Evolutionary conservation across 371 early-diverging fungal species (phyloP).

Genomic region (Conidiobolus incongruus): DNA sequence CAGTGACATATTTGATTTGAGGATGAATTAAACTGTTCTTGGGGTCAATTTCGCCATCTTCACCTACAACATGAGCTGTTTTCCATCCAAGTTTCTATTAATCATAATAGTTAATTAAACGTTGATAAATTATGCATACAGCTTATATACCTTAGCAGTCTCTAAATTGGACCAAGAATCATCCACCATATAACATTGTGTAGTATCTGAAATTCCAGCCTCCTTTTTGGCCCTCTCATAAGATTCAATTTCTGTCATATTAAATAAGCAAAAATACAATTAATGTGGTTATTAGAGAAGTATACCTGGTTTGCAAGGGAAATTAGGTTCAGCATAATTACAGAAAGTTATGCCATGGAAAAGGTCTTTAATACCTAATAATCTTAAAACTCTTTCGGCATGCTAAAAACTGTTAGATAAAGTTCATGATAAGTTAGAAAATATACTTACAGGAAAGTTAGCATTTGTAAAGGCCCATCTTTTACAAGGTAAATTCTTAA

Average conservation of each 20-base stretch:
- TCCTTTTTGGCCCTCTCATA: slow-evolving; percentile 43
- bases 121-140: background rate
- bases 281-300: background rate
- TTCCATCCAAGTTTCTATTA: slow-evolving; percentile 41
- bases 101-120: background rate
- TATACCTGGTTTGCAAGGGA: slow-evolving; percentile 54
- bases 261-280: background rate
- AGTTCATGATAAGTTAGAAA: background rate
- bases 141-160: slow-evolving; percentile 19
- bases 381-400: slow-evolving; percentile 34
- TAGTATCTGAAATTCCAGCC: slow-evolving; percentile 28
- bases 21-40: too few species aligned
- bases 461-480: slow-evolving; percentile 81
- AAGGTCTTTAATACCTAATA: slow-evolving; percentile 40
- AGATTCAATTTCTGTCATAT: slow-evolving; percentile 13
- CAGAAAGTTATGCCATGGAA: slow-evolving; percentile 64
- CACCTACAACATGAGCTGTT: slow-evolving; percentile 29
- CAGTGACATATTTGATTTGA: too few species aligned
- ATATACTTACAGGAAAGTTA: slow-evolving; percentile 22
- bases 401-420: slow-evolving; percentile 16
- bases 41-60: too few species aligned
- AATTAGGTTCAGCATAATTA: slow-evolving; percentile 40
- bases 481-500: slow-evolving; percentile 20
- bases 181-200: slow-evolving; percentile 48
- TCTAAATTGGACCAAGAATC: slow-evolving; percentile 43